phyloP scores from a whole-genome alignment of 352 stramenopile genomes.

The Phytophthora palmivora region DNA sequence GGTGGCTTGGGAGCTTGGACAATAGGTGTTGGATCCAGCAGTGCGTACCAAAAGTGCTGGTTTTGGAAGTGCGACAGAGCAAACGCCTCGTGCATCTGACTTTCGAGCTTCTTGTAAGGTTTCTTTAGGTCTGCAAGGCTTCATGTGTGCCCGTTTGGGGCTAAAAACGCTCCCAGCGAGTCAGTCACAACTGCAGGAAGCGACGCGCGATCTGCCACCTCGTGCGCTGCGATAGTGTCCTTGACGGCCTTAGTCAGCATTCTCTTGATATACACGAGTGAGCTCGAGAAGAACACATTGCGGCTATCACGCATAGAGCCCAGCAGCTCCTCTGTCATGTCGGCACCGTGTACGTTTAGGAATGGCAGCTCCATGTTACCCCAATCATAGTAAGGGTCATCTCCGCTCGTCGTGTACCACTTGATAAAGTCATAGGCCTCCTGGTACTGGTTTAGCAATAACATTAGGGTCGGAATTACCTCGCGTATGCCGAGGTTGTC shows the following conservation, averaged over 20 bases:
- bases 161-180: background rate
- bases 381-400: background rate
- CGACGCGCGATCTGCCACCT: background rate
- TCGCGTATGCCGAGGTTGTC: background rate
- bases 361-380: slow-evolving; percentile 3
- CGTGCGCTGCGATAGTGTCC: background rate
- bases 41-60: background rate
- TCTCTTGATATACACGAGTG: background rate
- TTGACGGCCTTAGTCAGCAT: background rate
- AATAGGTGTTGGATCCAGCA: background rate
- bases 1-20: background rate
- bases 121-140: background rate
- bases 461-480: background rate
- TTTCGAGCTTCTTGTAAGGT: background rate
- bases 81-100: background rate
- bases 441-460: background rate
- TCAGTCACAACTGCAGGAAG: background rate
- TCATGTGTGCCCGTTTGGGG: background rate
- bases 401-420: background rate
- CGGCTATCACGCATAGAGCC: background rate
- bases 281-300: background rate
- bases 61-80: background rate
- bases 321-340: slow-evolving; percentile 4
- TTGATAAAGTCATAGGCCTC: background rate
- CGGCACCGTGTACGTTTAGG: background rate